Base-by-base conservation (phyloP, 192 early-diverging fungal genomes). In the Coemansia sp. region DNA sequence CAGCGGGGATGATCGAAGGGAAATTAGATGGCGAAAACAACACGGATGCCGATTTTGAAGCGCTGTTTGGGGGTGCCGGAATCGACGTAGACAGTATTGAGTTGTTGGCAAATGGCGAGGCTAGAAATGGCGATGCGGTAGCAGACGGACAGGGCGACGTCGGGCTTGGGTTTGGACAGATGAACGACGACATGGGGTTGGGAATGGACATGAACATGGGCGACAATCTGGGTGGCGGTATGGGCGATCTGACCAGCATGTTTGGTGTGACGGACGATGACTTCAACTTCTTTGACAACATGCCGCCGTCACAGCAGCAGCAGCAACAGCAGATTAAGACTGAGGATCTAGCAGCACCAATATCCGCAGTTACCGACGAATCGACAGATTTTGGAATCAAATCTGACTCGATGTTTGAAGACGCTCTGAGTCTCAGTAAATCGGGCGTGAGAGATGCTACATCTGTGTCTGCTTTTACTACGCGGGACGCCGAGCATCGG, bases 181-280 rank as follows among this genome's bases (percentile, higher is more conserved):
- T 60, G 52, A 55, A 68, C 41, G 74, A 67, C 23, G 76, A 73
- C 54, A 58, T 79, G 71, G 67, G 67, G 6, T 60, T 73, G 18
- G 71, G 61, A 9, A 73, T 78, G 70, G 70, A 58, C 25, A 51
- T 78, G 54, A 68, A 61, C 28, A 73, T 79, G 68, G 64, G 63
- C 14, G 55, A 65, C 14, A 58, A 49, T 32, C 38, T 80, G 41
- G 77, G 58, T 25, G 30, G 59, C 10, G 69, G 63, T 18, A 71
- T 78, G 65, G 65, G 66, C 38, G 71, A 67, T 65, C 65, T 74
- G 1, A 23, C 61, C 16, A 58, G 59, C 48, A 74, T 80, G 67
- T 80, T 80, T 73, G 77, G 71, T n/a, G 68, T 80, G 24, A 80
- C 77, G 8, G 77, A 80, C 48, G 77, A 80, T 44, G 77, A 80